Evolutionary conservation across 345 rosid genomes (phyloP).

Genomic region (Physaria fendleri): DNA sequence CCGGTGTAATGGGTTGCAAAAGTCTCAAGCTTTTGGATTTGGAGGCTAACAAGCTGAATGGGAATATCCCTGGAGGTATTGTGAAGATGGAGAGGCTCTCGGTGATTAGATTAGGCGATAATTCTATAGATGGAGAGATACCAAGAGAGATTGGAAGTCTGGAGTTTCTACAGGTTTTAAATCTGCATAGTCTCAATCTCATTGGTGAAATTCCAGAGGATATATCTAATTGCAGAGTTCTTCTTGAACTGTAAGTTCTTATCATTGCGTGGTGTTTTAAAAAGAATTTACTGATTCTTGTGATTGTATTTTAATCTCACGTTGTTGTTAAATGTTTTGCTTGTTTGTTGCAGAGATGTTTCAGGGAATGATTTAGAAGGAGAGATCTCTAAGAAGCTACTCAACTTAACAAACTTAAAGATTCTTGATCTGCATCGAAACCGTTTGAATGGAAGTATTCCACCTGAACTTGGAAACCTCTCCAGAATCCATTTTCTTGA

Average conservation of each 20-base stretch:
- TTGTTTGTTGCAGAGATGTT: constrained; percentile 63
- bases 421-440: constrained; percentile 70
- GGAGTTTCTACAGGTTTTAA: constrained; percentile 63
- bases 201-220: constrained; percentile 54
- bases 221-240: constrained; percentile 65
- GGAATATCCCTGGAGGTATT: constrained; percentile 53
- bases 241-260: constrained; percentile 76
- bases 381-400: constrained; percentile 50
- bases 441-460: constrained; percentile 67
- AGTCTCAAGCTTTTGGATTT: constrained; percentile 69
- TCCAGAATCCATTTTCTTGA: constrained; percentile 55
- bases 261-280: background rate
- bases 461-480: constrained; percentile 55
- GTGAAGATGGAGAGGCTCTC: constrained; percentile 47
- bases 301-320: constrained; percentile 5
- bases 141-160: constrained; percentile 57
- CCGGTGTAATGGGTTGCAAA: constrained; percentile 54
- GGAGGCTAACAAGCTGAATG: constrained; percentile 66
- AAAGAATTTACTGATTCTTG: background rate
- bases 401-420: constrained; percentile 64
- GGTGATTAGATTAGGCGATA: constrained; percentile 65
- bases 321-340: constrained; percentile 41
- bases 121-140: constrained; percentile 55
- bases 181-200: constrained; percentile 73
- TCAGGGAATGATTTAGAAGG: constrained; percentile 74